These are phyloP conservation scores for Neofusicoccum umdonicola DNA, from an alignment of 2,329 filamentous ascomycete genomes.

Conservation along the genomic window DNA sequence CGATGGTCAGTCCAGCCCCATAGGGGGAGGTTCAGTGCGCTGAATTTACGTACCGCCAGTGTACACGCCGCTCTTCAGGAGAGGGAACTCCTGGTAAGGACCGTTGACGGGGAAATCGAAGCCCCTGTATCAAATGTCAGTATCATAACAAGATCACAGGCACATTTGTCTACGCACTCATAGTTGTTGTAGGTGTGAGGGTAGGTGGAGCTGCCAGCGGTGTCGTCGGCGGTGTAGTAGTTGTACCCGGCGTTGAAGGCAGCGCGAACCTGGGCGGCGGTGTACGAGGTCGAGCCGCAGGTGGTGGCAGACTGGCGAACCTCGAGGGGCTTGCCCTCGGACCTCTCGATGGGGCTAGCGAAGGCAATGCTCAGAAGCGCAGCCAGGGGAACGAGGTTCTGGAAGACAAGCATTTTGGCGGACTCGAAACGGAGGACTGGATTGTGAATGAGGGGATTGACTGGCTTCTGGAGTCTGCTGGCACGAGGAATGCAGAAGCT, in stretches of 20 bases:
- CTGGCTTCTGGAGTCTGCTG: background rate
- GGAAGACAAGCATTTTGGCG: background rate
- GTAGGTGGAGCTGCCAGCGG: conserved; percentile 47
- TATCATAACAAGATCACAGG: too few species aligned
- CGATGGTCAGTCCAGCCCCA: too few species aligned
- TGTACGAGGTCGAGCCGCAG: conserved; percentile 57
- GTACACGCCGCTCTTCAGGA: conserved; percentile 53
- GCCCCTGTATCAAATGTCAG: conserved; percentile 30
- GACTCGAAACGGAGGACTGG: background rate
- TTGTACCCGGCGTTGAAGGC: conserved; percentile 54
- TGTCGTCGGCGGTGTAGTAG: conserved; percentile 44
- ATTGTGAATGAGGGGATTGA: background rate
- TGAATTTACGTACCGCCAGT: conserved; percentile 49
- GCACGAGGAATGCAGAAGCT: background rate
- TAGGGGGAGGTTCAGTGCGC: background rate
- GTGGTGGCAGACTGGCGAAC: conserved; percentile 48
- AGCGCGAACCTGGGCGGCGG: conserved; percentile 46
- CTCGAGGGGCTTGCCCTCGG: conserved; percentile 23
- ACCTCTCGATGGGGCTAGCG: conserved; percentile 21
- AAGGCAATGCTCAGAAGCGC: conserved; percentile 21
- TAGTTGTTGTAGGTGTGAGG: conserved; percentile 62
- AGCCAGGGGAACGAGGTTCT: conserved; percentile 15
- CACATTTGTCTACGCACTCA: conserved; percentile 34
- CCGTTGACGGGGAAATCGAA: conserved; percentile 58
- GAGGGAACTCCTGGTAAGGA: conserved; percentile 64